A percentile compares a stretch with the other conserved stretches of the same genome.
Evolutionary conservation across 192 early-diverging fungal genomes (phyloP).

Genomic region (Umbelopsis ramanniana): DNA sequence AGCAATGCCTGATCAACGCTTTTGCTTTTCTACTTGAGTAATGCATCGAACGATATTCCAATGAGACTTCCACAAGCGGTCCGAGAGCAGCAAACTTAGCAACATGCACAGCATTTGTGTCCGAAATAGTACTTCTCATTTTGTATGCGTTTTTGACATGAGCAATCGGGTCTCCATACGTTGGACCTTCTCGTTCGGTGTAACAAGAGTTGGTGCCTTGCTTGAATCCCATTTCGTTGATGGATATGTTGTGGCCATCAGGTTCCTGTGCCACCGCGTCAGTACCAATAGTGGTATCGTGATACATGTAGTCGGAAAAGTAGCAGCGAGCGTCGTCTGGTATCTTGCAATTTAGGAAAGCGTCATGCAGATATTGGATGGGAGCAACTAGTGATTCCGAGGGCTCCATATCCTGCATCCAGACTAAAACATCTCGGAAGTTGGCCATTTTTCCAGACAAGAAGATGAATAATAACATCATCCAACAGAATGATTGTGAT

Average conservation of each 20-base stretch:
- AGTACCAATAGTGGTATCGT: background rate
- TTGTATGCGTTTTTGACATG: slow-evolving; percentile 7
- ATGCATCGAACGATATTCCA: slow-evolving; percentile 3
- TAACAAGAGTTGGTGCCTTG: background rate
- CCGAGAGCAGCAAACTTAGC: slow-evolving; percentile 8
- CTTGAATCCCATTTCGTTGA: background rate
- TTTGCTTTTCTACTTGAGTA: background rate
- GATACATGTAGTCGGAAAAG: slow-evolving; percentile 31
- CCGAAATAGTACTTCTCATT: slow-evolving; percentile 7
- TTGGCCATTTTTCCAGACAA: slow-evolving; percentile 22
- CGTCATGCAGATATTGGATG: slow-evolving; percentile 28
- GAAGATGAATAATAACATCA: slow-evolving; percentile 21
- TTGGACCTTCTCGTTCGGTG: background rate
- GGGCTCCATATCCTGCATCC: background rate
- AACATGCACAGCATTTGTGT: slow-evolving; percentile 1
- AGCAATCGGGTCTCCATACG: slow-evolving; percentile 1
- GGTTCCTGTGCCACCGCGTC: background rate
- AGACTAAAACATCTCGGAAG: slow-evolving; percentile 3
- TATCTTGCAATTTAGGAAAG: slow-evolving; percentile 8
- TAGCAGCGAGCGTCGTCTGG: slow-evolving; percentile 14
- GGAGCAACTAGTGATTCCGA: slow-evolving; percentile 28
- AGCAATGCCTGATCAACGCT: slow-evolving; percentile 11
- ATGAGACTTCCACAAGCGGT: background rate
- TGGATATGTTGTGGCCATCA: background rate
- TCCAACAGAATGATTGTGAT: slow-evolving; percentile 21